Evolutionary conservation across 2,329 filamentous ascomycete genomes (phyloP).

Genomic region (Stagonosporopsis vannaccii): DNA sequence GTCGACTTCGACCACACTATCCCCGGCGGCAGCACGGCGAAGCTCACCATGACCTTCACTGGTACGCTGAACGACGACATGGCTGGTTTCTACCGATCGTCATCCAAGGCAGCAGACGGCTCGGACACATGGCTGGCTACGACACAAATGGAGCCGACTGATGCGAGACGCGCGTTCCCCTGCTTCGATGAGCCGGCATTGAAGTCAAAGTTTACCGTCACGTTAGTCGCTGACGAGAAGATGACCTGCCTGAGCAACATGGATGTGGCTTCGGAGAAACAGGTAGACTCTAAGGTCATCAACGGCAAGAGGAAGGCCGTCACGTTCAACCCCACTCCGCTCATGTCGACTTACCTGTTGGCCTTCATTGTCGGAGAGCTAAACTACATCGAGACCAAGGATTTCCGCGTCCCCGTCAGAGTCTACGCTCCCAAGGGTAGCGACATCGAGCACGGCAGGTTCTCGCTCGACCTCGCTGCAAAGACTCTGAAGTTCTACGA

Average conservation of each 20-base stretch:
- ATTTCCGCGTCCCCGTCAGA: slow-evolving; percentile 88
- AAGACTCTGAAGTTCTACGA: slow-evolving; percentile 94
- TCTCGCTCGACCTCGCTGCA: slow-evolving; percentile 88
- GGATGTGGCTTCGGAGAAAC: slow-evolving; percentile 83
- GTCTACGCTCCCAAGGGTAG: slow-evolving; percentile 93
- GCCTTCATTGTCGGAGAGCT: slow-evolving; percentile 95
- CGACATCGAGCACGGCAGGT: slow-evolving; percentile 88
- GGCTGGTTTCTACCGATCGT: slow-evolving; percentile 96
- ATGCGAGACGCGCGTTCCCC: slow-evolving; percentile 90
- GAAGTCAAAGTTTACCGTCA: slow-evolving; percentile 92
- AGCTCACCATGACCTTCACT: slow-evolving; percentile 78
- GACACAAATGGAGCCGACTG: slow-evolving; percentile 95
- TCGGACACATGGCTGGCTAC: slow-evolving; percentile 83
- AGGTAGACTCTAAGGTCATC: slow-evolving; percentile 69
- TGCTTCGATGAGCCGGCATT: slow-evolving; percentile 96
- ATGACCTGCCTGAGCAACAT: slow-evolving; percentile 96
- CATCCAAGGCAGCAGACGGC: slow-evolving; percentile 84
- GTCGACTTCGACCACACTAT: slow-evolving; percentile 79
- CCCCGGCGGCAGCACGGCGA: slow-evolving; percentile 76
- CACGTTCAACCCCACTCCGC: slow-evolving; percentile 88
- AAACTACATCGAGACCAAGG: slow-evolving; percentile 89
- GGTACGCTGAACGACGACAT: slow-evolving; percentile 90
- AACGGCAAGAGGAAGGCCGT: slow-evolving; percentile 80
- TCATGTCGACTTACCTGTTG: slow-evolving; percentile 95
- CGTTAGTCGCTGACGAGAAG: slow-evolving; percentile 86